Evolutionary conservation across 1,139 yeast genomes (phyloP), one percentile per base, ranked within the genome.

Genomic region (Meyerozyma elateridarum): DNA sequence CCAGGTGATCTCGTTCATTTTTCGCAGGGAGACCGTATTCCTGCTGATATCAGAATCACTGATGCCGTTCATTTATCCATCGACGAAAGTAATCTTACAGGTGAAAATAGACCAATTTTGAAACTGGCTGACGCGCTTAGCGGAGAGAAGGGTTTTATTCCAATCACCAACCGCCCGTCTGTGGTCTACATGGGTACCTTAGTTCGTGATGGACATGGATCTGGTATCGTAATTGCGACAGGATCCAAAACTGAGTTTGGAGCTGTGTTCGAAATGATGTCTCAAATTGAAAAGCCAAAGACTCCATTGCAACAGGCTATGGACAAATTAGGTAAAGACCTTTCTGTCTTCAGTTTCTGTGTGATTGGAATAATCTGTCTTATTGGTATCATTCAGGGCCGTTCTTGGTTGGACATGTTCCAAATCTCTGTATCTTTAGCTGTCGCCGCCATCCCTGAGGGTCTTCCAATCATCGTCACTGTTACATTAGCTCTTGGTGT

Each of bases 381-480:
- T 19, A 70, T 89, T 46, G 98, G 97, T 36, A 70, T 91, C 15
- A 36, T 85, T 31, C 95, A 89, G 62, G 97, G 97, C 32, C 81
- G 94, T 41, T 73, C 85, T 7, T 87, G 96, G 95, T 69, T 91
- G 38, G 97, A 89, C 42, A 91, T 91, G 96, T 89, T 91, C 60
- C 96, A 91, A 54, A 88, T 91, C 39, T 85, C 96, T 2, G 97
- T 91, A 8, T 87, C 96, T 3, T 69, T 91, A 41, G 97, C 97
- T 1, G 97, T 91, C 9, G 98, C 98, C 30, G 97, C 97, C 2
- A 89, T 91, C 45, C 98, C 98, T 4, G 98, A 91, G 59, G 97
- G 97, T 36, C 71, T 91, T 43, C 97, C 97, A 0, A 89, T 91
- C 49, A 89, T 91, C 53, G 97, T 91, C 28, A 89, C 97, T 4